Percentiles rank a stretch among this genome's conserved stretches.
Conservation (phyloP, 441 rosid genomes). For the Eruca vesicaria region DNA sequence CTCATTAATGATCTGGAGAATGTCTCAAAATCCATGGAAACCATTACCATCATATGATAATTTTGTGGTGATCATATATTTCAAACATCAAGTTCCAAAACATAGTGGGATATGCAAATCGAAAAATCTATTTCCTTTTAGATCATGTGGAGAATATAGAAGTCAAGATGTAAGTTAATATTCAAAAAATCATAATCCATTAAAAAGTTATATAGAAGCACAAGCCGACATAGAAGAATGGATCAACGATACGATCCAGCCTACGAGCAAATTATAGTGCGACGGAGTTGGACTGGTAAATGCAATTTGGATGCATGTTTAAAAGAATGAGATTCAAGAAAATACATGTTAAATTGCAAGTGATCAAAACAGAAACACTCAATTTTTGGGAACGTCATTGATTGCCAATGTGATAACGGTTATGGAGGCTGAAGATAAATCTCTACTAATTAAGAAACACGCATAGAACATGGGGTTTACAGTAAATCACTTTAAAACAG, state of each 20-base stretch:
- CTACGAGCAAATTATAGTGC: neutral
- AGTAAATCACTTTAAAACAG: neutral
- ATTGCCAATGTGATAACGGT: neutral
- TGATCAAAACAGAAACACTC: neutral
- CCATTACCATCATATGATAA: neutral
- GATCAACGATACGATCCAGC: neutral
- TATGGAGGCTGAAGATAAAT: neutral
- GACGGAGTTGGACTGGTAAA: neutral
- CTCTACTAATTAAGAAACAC: neutral
- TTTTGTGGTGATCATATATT: neutral
- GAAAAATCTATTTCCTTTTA: neutral
- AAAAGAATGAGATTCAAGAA: neutral
- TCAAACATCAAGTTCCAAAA: neutral
- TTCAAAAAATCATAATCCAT: neutral
- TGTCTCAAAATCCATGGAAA: neutral
- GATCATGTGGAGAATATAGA: neutral
- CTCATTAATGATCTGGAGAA: neutral
- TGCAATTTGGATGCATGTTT: neutral
- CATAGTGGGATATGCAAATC: neutral
- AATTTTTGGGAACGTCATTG: neutral
- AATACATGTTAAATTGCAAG: neutral
- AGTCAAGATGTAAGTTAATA: neutral
- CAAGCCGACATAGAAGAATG: neutral
- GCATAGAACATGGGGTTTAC: neutral
- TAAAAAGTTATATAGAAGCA: neutral